A percentile compares a stretch with the other conserved stretches of the same genome.
Evolutionary conservation across 2,329 filamentous ascomycete species (phyloP).

Genomic region (Colletotrichum kahawae): DNA sequence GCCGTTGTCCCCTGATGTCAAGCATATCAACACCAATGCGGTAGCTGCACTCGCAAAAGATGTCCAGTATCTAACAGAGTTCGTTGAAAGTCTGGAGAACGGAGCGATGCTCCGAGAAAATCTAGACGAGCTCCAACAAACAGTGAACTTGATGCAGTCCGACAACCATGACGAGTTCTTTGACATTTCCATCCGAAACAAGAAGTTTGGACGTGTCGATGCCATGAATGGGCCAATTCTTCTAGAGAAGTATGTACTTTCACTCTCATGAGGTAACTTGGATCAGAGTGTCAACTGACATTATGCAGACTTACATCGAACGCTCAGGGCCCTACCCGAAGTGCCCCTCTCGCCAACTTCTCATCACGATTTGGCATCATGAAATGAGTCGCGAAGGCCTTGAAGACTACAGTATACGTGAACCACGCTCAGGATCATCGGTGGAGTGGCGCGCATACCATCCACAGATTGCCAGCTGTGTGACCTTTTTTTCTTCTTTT

Average conservation of each 20-base stretch:
- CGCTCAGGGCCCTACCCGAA: constrained; percentile 62
- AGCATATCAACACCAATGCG: constrained; percentile 85
- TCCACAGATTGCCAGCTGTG: background rate
- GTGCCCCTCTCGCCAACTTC: constrained; percentile 72
- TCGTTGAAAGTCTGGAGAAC: constrained; percentile 86
- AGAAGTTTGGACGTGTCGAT: constrained; percentile 93
- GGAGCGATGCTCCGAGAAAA: constrained; percentile 85
- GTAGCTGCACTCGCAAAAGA: constrained; percentile 83
- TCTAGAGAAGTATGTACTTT: constrained; percentile 78
- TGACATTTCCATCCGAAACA: constrained; percentile 86
- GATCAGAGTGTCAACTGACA: constrained; percentile 26
- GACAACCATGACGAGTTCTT: constrained; percentile 98
- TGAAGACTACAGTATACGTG: background rate
- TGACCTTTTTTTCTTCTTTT: background rate
- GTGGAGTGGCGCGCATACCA: background rate
- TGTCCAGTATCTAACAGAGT: constrained; percentile 81
- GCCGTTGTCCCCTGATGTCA: constrained; percentile 79
- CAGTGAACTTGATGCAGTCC: constrained; percentile 82
- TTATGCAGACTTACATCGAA: constrained; percentile 65
- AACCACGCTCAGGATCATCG: background rate
- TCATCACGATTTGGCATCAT: constrained; percentile 78
- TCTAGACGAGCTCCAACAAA: constrained; percentile 92
- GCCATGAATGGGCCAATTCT: constrained; percentile 86
- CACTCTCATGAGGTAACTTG: background rate
- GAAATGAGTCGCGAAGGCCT: constrained; percentile 34